phyloP scores from a whole-genome alignment of 495 filamentous ascomycete species.

The Penicillium desertorum region DNA sequence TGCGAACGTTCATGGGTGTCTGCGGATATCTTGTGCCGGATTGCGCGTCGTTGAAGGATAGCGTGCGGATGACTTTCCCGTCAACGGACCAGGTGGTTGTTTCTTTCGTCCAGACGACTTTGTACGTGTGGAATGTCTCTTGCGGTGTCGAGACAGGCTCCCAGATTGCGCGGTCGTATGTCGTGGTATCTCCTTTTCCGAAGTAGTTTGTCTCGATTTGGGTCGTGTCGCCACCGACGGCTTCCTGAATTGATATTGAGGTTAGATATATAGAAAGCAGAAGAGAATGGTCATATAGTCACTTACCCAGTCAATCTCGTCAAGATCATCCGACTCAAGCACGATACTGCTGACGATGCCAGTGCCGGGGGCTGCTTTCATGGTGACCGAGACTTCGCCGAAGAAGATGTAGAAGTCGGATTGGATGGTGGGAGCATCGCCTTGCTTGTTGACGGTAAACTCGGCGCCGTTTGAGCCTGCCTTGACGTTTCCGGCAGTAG shows the following conservation, averaged over 20 bases:
- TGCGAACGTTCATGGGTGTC: not conserved
- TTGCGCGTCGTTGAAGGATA: not conserved
- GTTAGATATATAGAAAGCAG: not conserved
- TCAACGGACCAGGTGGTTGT: not conserved
- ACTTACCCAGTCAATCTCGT: slow-evolving; percentile 88
- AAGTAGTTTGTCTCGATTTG: not conserved
- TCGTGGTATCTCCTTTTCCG: not conserved
- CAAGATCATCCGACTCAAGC: slow-evolving; percentile 78
- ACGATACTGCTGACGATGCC: slow-evolving; percentile 78
- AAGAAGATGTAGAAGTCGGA: slow-evolving; percentile 75
- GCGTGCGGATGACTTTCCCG: not conserved
- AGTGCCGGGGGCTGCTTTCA: slow-evolving; percentile 66
- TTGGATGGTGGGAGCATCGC: slow-evolving; percentile 69
- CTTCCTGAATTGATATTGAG: not conserved
- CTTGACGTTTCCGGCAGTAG: slow-evolving; percentile 54
- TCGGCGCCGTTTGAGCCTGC: slow-evolving; percentile 53
- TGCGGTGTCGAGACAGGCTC: not conserved
- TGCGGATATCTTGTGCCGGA: not conserved
- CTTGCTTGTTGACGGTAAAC: slow-evolving; percentile 66
- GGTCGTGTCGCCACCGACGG: not conserved
- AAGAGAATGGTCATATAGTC: not conserved
- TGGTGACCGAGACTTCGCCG: slow-evolving; percentile 64
- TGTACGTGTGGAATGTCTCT: not conserved
- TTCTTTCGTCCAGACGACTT: not conserved
- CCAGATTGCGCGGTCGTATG: not conserved